Base-by-base conservation (phyloP, 345 rosid genomes). In the Ceriops tagal region DNA sequence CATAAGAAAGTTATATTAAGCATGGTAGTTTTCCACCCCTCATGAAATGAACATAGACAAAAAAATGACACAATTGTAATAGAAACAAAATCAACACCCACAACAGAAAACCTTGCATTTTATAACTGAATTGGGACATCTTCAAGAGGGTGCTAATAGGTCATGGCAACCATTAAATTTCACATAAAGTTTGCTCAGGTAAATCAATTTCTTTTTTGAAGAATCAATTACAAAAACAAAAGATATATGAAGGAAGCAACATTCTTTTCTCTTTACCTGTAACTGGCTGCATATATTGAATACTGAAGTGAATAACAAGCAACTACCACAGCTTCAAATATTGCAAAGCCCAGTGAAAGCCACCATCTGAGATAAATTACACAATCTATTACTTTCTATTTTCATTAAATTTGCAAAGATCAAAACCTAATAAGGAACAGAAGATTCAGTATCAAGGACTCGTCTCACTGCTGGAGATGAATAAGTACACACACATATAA, bases 401-500 rank as follows among this genome's bases (percentile, higher is more conserved):
- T 57, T 30, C 32, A 67, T 20, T 58, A 30, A 58, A 31, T 31
- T 59, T 43, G 49, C 28, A 66, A 20, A 53, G 51, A 62, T 63
- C n/a, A 68, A 71, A 67, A 43, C 62, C n/a, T 64, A 68, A 39
- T 49, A 34, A 32, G 56, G 46, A 69, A 68, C 61, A 70, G 26
- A 72, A 62, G 43, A 72, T 37, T 75, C 64, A 60, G 71, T 73
- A 74, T 80, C 78, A 78, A 81, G 80, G 83, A 72, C 77, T 83
- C 56, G 66, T 89, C 86, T 86, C 86, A 82, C 90, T 75, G 87
- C 88, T 80, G 79, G 84, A 92, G 86, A 83, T 71, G 79, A 71
- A 84, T 77, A 80, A 84, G 81, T 82, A 89, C 78, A 90, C 98
- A 88, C 88, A 93, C 98, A 93, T 93, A 86, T 91, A 91, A 83